Evolutionary conservation across 192 early-diverging fungal genomes (phyloP).

Genomic region (Entomortierella beljakovae): DNA sequence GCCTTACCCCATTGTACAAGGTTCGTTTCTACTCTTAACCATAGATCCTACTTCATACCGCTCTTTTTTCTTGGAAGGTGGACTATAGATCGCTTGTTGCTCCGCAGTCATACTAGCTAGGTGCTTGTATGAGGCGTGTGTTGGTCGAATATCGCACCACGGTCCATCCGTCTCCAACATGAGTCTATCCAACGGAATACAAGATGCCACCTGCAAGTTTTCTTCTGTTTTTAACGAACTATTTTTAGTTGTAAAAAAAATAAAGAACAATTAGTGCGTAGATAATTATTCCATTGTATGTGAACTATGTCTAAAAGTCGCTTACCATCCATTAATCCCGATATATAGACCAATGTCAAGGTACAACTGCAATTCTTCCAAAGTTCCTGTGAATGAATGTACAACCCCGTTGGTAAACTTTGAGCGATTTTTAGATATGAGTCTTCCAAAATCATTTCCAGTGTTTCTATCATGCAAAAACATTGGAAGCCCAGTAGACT

Average conservation of each 20-base stretch:
- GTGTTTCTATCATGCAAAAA: constrained; percentile 95
- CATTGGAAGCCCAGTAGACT: constrained; percentile 83
- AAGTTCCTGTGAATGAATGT: constrained; percentile 89
- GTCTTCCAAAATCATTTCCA: constrained; percentile 76
- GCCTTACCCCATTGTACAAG: constrained; percentile 76
- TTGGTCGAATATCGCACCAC: constrained; percentile 91
- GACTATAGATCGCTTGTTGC: constrained; percentile 51
- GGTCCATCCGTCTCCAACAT: constrained; percentile 97
- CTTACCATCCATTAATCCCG: constrained; percentile 94
- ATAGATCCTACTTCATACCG: constrained; percentile 69
- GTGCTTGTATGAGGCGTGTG: constrained; percentile 82
- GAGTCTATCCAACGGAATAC: constrained; percentile 82
- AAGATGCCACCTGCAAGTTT: constrained; percentile 77
- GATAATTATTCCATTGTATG: no score
- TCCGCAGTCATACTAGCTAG: constrained; percentile 48
- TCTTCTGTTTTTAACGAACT: constrained; percentile 88
- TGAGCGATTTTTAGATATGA: constrained; percentile 68
- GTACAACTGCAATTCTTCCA: constrained; percentile 71
- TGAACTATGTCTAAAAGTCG: no score
- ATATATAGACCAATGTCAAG: constrained; percentile 84
- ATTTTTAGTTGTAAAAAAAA: neutral
- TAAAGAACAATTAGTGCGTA: neutral
- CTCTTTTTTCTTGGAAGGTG: constrained; percentile 80
- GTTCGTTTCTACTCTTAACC: constrained; percentile 91
- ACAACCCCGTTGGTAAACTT: constrained; percentile 81